Percentiles rank a stretch among this genome's conserved stretches.
These are phyloP conservation scores for Dactylellina drechsleri DNA, from an alignment of 2,329 filamentous ascomycete species.

Conservation along the genomic window DNA sequence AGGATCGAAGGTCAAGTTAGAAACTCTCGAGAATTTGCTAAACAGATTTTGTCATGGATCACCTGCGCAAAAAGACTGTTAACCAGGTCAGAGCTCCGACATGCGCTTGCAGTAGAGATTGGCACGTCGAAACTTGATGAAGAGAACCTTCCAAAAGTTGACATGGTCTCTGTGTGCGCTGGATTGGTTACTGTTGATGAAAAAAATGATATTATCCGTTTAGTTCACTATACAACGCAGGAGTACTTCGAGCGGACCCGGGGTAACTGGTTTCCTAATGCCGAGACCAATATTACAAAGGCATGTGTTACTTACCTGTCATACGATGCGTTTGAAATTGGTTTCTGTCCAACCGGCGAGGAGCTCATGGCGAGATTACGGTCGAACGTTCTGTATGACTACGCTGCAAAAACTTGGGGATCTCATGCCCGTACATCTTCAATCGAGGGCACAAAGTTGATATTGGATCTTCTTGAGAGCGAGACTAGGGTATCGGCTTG, in stretches of 20 bases:
- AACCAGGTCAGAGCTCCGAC: neutral
- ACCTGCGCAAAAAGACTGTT: neutral
- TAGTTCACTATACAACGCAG: slow-evolving; percentile 14
- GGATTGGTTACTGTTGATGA: slow-evolving; percentile 10
- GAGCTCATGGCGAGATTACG: neutral
- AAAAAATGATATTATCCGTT: slow-evolving; percentile 12
- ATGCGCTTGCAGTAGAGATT: slow-evolving; percentile 10
- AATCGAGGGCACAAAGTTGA: no score
- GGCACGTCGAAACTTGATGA: neutral
- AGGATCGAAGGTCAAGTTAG: neutral
- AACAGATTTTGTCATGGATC: slow-evolving; percentile 1
- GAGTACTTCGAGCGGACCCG: slow-evolving; percentile 1
- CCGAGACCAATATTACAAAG: neutral
- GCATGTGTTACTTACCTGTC: slow-evolving; percentile 10
- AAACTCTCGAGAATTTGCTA: neutral
- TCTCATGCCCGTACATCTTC: neutral
- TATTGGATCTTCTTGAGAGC: no score
- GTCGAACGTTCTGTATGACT: neutral
- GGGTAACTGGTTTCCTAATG: slow-evolving; percentile 4
- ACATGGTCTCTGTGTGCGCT: slow-evolving; percentile 11
- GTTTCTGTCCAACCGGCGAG: neutral
- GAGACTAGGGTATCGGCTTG: no score
- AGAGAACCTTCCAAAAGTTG: slow-evolving; percentile 1
- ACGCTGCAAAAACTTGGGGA: neutral
- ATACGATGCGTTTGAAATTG: neutral